Base-by-base conservation (phyloP, 495 filamentous ascomycete species). In the Penicillium pulvis region DNA sequence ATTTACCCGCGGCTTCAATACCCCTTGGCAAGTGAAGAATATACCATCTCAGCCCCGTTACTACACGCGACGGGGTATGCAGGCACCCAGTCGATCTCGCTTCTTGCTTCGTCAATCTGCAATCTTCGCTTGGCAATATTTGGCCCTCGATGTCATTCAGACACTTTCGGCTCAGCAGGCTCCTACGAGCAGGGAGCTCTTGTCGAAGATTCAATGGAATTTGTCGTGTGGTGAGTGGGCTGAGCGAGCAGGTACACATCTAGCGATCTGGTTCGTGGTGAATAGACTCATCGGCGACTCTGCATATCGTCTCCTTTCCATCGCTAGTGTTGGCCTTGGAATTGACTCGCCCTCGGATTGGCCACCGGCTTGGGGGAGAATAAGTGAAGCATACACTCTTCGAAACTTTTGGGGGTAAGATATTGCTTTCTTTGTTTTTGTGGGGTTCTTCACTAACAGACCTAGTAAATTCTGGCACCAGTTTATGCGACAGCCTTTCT, bases 41-140 rank as follows among this genome's bases (percentile, higher is more conserved):
- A 1, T 36, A 36, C 33, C 33, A 11, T 36, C 60, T 41, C 61
- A 63, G 2, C 66, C 66, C 31, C 23, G 7, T 19, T 69, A 66
- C 30, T 69, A 60, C 39, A 3, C 16, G 12, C 49, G 30, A 14
- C 31, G 45, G 16, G 50, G 42, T 26, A 53, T 45, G 36, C 36
- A 7, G 6, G 9, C 16, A 3, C 51, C 57, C 36, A 53, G 57
- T 11, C 66, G 63, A 19, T 31, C 33, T 35, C 56, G 23, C 0
- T 69, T 69, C 28, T 39, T 69, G 28, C 11, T 63, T 23, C 60
- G 66, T 4, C 66, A 69, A 41, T n/a, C 41, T 16, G 45, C 28
- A 2, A 60, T 69, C 16, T 6, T 20, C 30, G 30, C 39, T 20
- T 69, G 66, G 66, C 56, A 69, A 39, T 69, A 63, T 6, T 0